These are phyloP conservation scores for Herpotrichia juniperi DNA, from an alignment of 2,329 filamentous ascomycete species.

Conservation along the genomic window DNA sequence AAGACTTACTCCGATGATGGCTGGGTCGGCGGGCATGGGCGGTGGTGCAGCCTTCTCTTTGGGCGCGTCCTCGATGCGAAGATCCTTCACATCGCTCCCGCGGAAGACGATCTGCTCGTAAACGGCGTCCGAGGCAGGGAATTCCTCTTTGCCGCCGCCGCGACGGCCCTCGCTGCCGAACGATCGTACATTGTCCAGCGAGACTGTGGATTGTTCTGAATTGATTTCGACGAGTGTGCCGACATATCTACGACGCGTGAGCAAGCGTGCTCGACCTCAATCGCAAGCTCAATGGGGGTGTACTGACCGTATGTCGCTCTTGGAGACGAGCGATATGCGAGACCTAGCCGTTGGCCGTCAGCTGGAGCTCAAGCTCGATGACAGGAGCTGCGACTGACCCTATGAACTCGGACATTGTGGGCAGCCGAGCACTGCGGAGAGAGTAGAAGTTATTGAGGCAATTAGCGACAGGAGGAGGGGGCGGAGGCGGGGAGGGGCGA, in stretches of 20 bases:
- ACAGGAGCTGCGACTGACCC: slow-evolving; percentile 56
- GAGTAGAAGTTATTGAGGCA: slow-evolving; percentile 29
- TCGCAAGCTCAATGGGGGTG: slow-evolving; percentile 18
- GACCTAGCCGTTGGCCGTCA: slow-evolving; percentile 63
- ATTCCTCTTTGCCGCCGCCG: slow-evolving; percentile 79
- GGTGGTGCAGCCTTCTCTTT: slow-evolving; percentile 74
- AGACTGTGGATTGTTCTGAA: slow-evolving; percentile 94
- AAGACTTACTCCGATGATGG: slow-evolving; percentile 91
- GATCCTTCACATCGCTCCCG: slow-evolving; percentile 97
- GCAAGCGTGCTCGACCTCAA: slow-evolving; percentile 9
- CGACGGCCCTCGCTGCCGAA: slow-evolving; percentile 93
- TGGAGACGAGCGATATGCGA: slow-evolving; percentile 94
- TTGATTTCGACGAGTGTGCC: slow-evolving; percentile 98
- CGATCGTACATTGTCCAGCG: slow-evolving; percentile 93
- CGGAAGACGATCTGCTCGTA: slow-evolving; percentile 99
- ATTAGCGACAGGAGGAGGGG: slow-evolving; percentile 21
- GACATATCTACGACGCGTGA: slow-evolving; percentile 72
- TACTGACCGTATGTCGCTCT: slow-evolving; percentile 92
- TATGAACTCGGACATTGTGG: slow-evolving; percentile 66
- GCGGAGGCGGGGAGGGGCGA: slow-evolving; percentile 13
- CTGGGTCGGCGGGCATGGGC: slow-evolving; percentile 89
- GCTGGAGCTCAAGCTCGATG: slow-evolving; percentile 38
- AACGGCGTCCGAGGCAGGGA: slow-evolving; percentile 81
- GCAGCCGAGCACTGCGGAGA: slow-evolving; percentile 19
- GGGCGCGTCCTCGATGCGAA: slow-evolving; percentile 86